Base-by-base conservation (phyloP, 1,284 basidiomycete species). In the Ceratobasidium sp. region DNA sequence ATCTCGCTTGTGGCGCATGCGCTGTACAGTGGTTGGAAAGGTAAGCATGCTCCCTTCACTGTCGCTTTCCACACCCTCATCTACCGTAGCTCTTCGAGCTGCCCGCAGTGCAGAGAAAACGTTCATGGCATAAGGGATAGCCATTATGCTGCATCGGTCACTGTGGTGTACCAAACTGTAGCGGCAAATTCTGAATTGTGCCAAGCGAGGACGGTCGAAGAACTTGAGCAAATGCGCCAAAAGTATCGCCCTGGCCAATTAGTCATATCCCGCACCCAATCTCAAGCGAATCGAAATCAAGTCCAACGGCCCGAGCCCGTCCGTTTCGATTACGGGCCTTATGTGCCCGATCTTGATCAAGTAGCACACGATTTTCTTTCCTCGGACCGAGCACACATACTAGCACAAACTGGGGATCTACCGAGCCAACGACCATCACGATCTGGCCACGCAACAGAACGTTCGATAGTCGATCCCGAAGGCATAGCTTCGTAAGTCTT, bases 1-100 rank as follows among this genome's bases (percentile, higher is more conserved):
- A 70, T 26, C 55, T 70, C 26, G 67, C 67, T 21, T 70, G 67
- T 70, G 67, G 67, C 28, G 39, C 67, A 58, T 70, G 67, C 45
- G 67, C 67, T 34, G 43, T 58, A 23, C 41, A 70, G 10, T 70
- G 67, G 67, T 14, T 70, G 21, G 45, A 43, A 36, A 39, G 41
- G 67, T 70, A 14, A 70, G 55, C 26, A n/a, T 14, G 30, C 28
- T 50, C 5, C 26, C 1, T 23, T 36, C 14, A 10, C 53, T 23
- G 65, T 28, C 0, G 16, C 6, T 21, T 9, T 36, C 23, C 8
- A 8, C 8, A 6, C 10, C 36, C 45, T 61, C 26, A 60, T 16
- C 12, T 30, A 32, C 34, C 43, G 23, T 18, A 69, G 67, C 16
- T 70, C 67, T 18, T 43, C 36, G 26, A 58, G 53, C n/a, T 70